Percentiles rank a stretch among this genome's conserved stretches.
Conservation (phyloP, 352 stramenopile species). For the Phytophthora capsici region DNA sequence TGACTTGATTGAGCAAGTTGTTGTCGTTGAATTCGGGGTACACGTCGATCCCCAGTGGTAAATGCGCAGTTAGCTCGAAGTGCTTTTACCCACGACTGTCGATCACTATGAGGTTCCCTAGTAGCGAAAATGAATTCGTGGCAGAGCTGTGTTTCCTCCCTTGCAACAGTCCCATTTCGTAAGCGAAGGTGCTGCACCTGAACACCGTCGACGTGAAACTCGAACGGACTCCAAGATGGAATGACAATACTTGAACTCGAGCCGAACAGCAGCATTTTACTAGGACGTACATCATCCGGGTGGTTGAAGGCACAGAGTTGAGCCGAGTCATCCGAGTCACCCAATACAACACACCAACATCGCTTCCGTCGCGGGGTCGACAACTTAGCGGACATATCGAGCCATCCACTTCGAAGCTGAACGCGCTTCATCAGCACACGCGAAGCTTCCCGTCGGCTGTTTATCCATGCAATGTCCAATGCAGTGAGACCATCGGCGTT, state of each 20-base stretch:
- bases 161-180: not conserved
- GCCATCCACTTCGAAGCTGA: slow-evolving; percentile 56
- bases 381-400: slow-evolving; percentile 39
- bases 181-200: slow-evolving; percentile 13
- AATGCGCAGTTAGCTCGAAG: slow-evolving; percentile 1
- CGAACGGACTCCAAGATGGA: slow-evolving; percentile 9
- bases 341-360: slow-evolving; percentile 54
- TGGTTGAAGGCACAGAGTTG: slow-evolving; percentile 55
- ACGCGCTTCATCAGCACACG: slow-evolving; percentile 34
- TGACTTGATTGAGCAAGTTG: slow-evolving; percentile 7
- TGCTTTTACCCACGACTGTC: slow-evolving; percentile 11
- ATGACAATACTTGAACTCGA: slow-evolving; percentile 6
- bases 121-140: slow-evolving; percentile 15
- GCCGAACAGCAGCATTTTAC: slow-evolving; percentile 14
- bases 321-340: slow-evolving; percentile 35
- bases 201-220: slow-evolving; percentile 23
- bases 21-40: slow-evolving; percentile 6
- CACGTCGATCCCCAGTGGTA: slow-evolving; percentile 1
- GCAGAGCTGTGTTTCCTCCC: not conserved
- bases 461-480: slow-evolving; percentile 55
- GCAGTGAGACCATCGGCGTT: slow-evolving; percentile 53
- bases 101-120: slow-evolving; percentile 4
- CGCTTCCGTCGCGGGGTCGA: slow-evolving; percentile 50
- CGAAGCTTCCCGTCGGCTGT: slow-evolving; percentile 16
- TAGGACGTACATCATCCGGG: slow-evolving; percentile 20